Percentiles rank a stretch among this genome's conserved stretches.
Conservation (phyloP, 1,284 basidiomycete genomes). For the Inonotus obliquus region DNA sequence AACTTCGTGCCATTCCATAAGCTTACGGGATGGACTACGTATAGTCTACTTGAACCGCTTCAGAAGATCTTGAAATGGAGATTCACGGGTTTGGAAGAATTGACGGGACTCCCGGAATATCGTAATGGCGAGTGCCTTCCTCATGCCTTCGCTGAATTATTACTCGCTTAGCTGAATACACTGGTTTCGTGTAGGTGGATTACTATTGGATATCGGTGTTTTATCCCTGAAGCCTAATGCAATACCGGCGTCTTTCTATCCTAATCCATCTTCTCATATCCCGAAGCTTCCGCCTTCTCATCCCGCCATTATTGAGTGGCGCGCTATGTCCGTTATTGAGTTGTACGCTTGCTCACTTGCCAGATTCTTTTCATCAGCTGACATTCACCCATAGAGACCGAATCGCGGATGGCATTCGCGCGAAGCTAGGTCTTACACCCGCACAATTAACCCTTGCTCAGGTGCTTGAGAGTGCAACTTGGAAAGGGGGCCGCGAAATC, state of each 20-base stretch:
- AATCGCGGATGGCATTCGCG: slow-evolving; percentile 68
- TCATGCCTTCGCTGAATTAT: not conserved
- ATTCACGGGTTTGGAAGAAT: slow-evolving; percentile 67
- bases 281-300: slow-evolving; percentile 69
- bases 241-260: slow-evolving; percentile 38
- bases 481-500: slow-evolving; percentile 93
- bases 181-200: slow-evolving; percentile 57
- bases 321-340: slow-evolving; percentile 89
- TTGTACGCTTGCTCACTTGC: slow-evolving; percentile 51
- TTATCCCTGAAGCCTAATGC: slow-evolving; percentile 53
- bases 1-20: slow-evolving; percentile 93
- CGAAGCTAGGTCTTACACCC: slow-evolving; percentile 44
- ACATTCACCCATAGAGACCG: slow-evolving; percentile 55
- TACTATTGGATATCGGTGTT: slow-evolving; percentile 82
- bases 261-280: slow-evolving; percentile 47
- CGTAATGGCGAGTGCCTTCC: slow-evolving; percentile 60
- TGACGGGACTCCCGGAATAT: slow-evolving; percentile 88
- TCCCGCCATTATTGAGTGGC: slow-evolving; percentile 92
- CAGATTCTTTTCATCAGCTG: slow-evolving; percentile 6
- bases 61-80: slow-evolving; percentile 75
- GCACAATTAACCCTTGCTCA: slow-evolving; percentile 72
- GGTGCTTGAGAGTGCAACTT: slow-evolving; percentile 89
- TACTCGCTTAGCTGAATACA: not conserved
- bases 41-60: slow-evolving; percentile 82
- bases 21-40: slow-evolving; percentile 89